Conservation (phyloP, 1,284 basidiomycete genomes). For the Phylloboletellus chloephorus region DNA sequence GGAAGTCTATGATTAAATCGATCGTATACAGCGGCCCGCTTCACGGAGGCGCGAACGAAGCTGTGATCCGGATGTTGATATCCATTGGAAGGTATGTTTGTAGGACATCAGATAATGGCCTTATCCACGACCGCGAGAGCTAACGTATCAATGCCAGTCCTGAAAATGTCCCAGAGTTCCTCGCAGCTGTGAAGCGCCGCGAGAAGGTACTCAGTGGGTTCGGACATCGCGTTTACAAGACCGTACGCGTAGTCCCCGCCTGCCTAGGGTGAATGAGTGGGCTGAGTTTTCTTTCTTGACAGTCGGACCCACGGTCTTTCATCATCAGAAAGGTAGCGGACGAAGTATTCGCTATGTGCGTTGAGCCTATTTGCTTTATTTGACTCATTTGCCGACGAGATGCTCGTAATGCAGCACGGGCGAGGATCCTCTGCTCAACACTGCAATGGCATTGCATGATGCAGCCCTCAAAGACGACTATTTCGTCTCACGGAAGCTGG, state of each 20-base stretch:
- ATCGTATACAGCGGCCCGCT: conserved; percentile 60
- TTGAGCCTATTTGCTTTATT: neutral
- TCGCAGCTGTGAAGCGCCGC: conserved; percentile 79
- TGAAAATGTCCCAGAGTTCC: conserved; percentile 77
- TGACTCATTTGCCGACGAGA: neutral
- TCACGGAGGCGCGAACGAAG: conserved; percentile 83
- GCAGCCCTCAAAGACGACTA: conserved; percentile 85
- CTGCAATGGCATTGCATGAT: conserved; percentile 83
- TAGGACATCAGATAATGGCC: neutral
- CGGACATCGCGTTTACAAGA: conserved; percentile 83
- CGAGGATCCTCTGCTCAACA: conserved; percentile 75
- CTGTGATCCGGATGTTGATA: conserved; percentile 85
- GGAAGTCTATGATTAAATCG: neutral
- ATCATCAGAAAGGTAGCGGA: conserved; percentile 85
- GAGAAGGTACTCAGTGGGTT: conserved; percentile 85
- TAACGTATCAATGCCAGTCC: conserved; percentile 41
- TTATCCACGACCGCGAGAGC: neutral
- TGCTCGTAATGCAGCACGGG: conserved; percentile 54
- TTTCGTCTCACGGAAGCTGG: conserved; percentile 69
- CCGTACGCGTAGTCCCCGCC: conserved; percentile 41
- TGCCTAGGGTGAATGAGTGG: neutral
- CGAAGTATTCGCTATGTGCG: conserved; percentile 78
- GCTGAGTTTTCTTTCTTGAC: conserved; percentile 7
- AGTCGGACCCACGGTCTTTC: conserved; percentile 84
- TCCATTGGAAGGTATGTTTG: conserved; percentile 70